Percentiles rank a stretch among this genome's conserved stretches.
phyloP scores from a whole-genome alignment of 2,329 filamentous ascomycete species.

The Hymenoscyphus linearis region DNA sequence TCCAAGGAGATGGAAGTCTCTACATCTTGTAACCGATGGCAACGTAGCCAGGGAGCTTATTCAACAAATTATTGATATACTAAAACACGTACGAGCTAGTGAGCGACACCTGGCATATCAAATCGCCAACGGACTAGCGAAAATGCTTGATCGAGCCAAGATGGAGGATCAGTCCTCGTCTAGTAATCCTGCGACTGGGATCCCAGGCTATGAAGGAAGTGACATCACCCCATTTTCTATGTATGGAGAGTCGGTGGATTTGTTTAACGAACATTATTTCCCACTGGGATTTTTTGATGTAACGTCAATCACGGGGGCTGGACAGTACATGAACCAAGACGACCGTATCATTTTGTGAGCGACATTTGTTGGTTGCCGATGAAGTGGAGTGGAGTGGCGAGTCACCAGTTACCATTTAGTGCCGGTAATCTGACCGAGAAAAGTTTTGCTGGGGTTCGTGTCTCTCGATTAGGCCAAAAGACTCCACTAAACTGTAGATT shows the following conservation, averaged over 20 bases:
- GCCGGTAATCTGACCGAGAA: background rate
- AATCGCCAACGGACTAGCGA: constrained; percentile 34
- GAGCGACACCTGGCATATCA: constrained; percentile 36
- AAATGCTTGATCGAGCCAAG: constrained; percentile 30
- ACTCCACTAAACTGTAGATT: too few species aligned
- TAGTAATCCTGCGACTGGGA: background rate
- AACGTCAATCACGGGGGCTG: background rate
- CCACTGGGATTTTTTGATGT: constrained; percentile 24
- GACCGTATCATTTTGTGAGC: background rate
- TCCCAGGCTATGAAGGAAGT: background rate
- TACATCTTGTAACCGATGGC: constrained; percentile 33
- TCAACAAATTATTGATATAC: constrained; percentile 30
- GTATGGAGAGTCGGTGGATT: constrained; percentile 25
- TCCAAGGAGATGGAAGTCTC: constrained; percentile 32
- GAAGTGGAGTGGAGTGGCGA: background rate
- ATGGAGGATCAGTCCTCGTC: background rate
- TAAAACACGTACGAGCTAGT: constrained; percentile 30
- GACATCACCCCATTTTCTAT: constrained; percentile 16
- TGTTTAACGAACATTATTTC: constrained; percentile 19
- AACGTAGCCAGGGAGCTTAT: background rate
- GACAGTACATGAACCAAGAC: background rate
- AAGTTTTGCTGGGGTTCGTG: too few species aligned
- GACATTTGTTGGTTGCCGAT: background rate
- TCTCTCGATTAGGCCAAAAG: too few species aligned
- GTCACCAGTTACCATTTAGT: background rate